Evolutionary conservation across 148 eudicot genomes (phyloP).

Genomic region (Amaranthus hypochondriacus): DNA sequence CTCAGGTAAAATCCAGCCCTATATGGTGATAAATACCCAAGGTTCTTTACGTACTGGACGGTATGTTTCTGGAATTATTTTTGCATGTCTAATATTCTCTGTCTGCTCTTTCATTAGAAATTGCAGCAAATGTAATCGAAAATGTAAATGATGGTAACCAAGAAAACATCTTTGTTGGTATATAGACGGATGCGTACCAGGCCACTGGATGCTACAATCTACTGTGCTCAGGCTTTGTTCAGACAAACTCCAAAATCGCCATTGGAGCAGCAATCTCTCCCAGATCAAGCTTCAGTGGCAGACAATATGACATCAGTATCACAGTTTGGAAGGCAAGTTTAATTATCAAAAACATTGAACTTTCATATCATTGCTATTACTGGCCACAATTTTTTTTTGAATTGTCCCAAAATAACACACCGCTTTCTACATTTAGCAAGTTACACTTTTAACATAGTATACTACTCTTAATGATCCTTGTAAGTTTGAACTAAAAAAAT

Average conservation of each 20-base stretch:
- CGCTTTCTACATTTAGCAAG: too few relatives aligned
- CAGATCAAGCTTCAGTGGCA: conserved; percentile 51
- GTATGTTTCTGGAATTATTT: conserved; percentile 36
- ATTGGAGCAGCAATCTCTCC: conserved; percentile 99
- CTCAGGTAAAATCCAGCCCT: conserved; percentile 91
- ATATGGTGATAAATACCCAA: conserved; percentile 82
- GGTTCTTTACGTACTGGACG: conserved; percentile 98
- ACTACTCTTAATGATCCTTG: too few relatives aligned
- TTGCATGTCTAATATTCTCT: not conserved
- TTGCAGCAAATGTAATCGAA: not conserved
- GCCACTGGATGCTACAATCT: conserved; percentile 98
- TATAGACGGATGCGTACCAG: conserved; percentile 91
- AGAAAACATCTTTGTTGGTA: not conserved
- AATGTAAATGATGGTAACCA: not conserved
- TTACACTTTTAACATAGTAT: too few relatives aligned
- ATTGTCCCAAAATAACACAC: not conserved
- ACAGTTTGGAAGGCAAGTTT: conserved; percentile 87
- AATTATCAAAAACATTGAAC: not conserved
- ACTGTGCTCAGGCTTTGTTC: conserved; percentile 92
- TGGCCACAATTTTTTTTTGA: not conserved
- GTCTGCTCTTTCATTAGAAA: not conserved
- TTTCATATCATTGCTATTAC: not conserved
- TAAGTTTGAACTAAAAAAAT: too few relatives aligned
- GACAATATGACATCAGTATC: conserved; percentile 84
- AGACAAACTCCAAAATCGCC: conserved; percentile 75